Evolutionary conservation across 2,329 filamentous ascomycete species (phyloP).

Genomic region (Phyllosticta citribraziliensis): DNA sequence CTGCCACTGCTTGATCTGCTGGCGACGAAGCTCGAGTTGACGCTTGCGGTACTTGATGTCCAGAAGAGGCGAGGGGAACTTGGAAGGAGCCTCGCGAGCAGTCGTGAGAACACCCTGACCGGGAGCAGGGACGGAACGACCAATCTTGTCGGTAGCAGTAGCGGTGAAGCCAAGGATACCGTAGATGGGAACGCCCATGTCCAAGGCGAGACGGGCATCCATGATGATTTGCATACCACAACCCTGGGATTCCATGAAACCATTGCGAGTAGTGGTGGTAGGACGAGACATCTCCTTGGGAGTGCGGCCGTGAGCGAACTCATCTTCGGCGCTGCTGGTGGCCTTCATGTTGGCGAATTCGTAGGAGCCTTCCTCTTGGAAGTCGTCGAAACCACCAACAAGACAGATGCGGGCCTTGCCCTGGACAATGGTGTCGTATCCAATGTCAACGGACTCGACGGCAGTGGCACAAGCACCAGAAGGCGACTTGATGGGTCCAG

Average conservation of each 20-base stretch:
- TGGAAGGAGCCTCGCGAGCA: slow-evolving; percentile 80
- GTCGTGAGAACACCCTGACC: slow-evolving; percentile 95
- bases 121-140: slow-evolving; percentile 89
- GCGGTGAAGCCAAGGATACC: slow-evolving; percentile 88
- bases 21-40: slow-evolving; percentile 87
- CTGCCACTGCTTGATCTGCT: slow-evolving; percentile 93
- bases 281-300: slow-evolving; percentile 97
- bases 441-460: slow-evolving; percentile 94
- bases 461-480: slow-evolving; percentile 96
- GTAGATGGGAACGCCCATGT: slow-evolving; percentile 98
- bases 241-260: slow-evolving; percentile 99
- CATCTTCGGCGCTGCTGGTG: slow-evolving; percentile 94
- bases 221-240: slow-evolving; percentile 98
- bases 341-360: slow-evolving; percentile 99
- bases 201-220: slow-evolving; percentile 88
- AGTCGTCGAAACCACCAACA: slow-evolving; percentile 98
- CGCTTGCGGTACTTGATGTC: slow-evolving; percentile 96
- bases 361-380: slow-evolving; percentile 97
- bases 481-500: slow-evolving; percentile 95
- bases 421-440: slow-evolving; percentile 96
- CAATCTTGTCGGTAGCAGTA: slow-evolving; percentile 98
- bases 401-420: slow-evolving; percentile 97
- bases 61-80: slow-evolving; percentile 88
- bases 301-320: slow-evolving; percentile 89
- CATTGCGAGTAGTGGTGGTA: slow-evolving; percentile 90